A percentile compares a stretch with the other conserved stretches of the same genome.
Conservation (phyloP, 257 asterid species). For the Ocimum tenuiflorum region DNA sequence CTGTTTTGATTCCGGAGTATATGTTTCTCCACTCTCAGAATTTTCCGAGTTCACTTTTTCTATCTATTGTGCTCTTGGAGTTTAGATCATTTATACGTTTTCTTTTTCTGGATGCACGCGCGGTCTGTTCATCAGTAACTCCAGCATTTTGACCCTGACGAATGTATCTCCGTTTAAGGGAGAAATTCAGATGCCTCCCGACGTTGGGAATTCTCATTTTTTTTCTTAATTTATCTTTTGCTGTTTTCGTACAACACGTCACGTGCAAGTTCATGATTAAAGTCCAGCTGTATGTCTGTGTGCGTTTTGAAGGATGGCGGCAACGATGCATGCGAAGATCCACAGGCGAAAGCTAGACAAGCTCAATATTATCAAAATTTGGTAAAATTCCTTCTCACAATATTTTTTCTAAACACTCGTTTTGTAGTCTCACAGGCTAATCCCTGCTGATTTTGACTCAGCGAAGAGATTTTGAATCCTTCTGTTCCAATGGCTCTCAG, state of each 20-base stretch:
- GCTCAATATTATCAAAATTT: slow-evolving; percentile 73
- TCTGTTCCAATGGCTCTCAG: slow-evolving; percentile 95
- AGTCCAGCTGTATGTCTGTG: background rate
- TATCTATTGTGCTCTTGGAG: background rate
- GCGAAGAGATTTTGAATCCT: slow-evolving; percentile 87
- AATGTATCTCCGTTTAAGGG: background rate
- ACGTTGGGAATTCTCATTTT: background rate
- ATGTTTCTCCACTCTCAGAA: background rate
- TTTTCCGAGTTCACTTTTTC: background rate
- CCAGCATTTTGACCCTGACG: background rate
- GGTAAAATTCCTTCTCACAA: slow-evolving; percentile 28
- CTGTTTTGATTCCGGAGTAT: slow-evolving; percentile 5
- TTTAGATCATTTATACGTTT: slow-evolving; percentile 7
- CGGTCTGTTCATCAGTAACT: background rate
- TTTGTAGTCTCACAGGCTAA: background rate
- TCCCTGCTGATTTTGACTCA: slow-evolving; percentile 19
- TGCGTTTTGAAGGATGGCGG: slow-evolving; percentile 79
- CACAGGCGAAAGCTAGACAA: slow-evolving; percentile 59
- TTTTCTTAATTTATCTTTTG: background rate
- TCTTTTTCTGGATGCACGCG: background rate
- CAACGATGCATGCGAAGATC: slow-evolving; percentile 75
- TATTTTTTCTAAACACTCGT: background rate
- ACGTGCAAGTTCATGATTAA: slow-evolving; percentile 4
- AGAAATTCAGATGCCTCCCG: background rate
- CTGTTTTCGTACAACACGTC: background rate